Base-by-base conservation (phyloP, 331 rosid species). In the Quercus tomentella region DNA sequence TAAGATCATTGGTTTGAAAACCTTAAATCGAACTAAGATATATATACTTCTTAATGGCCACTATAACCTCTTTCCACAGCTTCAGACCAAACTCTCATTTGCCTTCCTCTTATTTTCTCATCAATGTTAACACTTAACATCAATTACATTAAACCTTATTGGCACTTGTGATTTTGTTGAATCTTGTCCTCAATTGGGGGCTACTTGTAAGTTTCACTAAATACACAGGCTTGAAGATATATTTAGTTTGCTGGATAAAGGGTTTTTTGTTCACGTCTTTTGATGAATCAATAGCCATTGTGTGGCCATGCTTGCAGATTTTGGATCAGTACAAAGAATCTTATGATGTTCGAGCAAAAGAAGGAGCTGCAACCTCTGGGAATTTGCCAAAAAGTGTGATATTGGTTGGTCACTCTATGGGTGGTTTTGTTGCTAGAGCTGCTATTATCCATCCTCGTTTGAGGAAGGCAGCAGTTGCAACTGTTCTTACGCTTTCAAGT, bases 381-480 rank as follows among this genome's bases (percentile, higher is more conserved):
- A 86, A 75, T 80, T 87, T 81, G 81, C 99, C 99, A 82, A 92
- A 88, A 82, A 90, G 93, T 86, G 99, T 96, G 83, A 91, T 96
- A 81, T 82, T 96, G 86, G 99, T 96, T 85, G 99, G 99, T 58
- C 98, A 96, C 83, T 96, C 99, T 63, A 93, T 96, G 97, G 99
- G 98, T 62, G 99, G 99, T 80, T 90, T 96, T 89, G 99, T 96
- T 76, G 98, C 99, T 70, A 96, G 98, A 92, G 99, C 98, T 77
- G 98, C 94, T 72, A 86, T 88, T 77, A 73, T 89, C 76, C 93
- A 91, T 84, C 97, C 94, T 68, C 90, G 78, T 71, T 89, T 96
- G 79, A 90, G 93, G 89, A 91, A 87, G 82, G 91, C 96, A 75
- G 94, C 94, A 12, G 97, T 93, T 84, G 91, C 90, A 88, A 96